phyloP scores from a whole-genome alignment of 257 asterid species.

The Echites panduratus region DNA sequence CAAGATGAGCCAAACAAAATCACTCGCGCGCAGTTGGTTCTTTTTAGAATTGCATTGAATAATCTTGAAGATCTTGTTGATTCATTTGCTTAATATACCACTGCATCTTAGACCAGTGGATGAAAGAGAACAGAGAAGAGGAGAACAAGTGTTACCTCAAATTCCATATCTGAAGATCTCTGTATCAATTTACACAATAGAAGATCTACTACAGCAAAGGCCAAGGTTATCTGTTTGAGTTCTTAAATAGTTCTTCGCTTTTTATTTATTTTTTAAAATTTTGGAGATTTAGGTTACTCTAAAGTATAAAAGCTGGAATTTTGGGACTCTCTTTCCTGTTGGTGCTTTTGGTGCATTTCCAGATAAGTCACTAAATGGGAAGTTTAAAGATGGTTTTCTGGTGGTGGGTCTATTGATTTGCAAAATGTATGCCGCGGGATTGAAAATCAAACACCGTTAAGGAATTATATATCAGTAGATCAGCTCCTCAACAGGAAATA shows the following conservation, averaged over 20 bases:
- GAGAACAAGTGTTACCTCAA: background rate
- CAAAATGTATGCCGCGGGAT: conserved; percentile 12
- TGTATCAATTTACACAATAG: background rate
- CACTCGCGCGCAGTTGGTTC: conserved; percentile 16
- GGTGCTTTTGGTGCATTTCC: background rate
- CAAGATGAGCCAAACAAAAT: conserved; percentile 23
- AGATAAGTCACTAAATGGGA: conserved; percentile 4
- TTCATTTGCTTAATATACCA: conserved; percentile 17
- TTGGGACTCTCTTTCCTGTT: background rate
- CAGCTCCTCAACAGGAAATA: background rate
- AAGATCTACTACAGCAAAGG: conserved; percentile 12
- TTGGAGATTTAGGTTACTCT: background rate
- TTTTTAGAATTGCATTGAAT: conserved; percentile 14
- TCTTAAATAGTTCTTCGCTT: background rate
- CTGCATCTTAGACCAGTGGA: conserved; percentile 13
- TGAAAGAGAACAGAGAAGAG: conserved; percentile 1
- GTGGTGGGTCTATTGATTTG: background rate
- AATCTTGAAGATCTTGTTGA: conserved; percentile 30
- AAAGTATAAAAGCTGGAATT: background rate
- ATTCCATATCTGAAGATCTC: conserved; percentile 12
- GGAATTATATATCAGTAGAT: conserved; percentile 3
- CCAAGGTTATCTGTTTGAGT: background rate
- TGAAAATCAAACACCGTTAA: conserved; percentile 12
- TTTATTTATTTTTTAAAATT: background rate
- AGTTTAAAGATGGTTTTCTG: conserved; percentile 1